Percentiles rank a stretch among this genome's conserved stretches.
phyloP scores from a whole-genome alignment of 2,329 filamentous ascomycete genomes.

The Capronia epimyces region DNA sequence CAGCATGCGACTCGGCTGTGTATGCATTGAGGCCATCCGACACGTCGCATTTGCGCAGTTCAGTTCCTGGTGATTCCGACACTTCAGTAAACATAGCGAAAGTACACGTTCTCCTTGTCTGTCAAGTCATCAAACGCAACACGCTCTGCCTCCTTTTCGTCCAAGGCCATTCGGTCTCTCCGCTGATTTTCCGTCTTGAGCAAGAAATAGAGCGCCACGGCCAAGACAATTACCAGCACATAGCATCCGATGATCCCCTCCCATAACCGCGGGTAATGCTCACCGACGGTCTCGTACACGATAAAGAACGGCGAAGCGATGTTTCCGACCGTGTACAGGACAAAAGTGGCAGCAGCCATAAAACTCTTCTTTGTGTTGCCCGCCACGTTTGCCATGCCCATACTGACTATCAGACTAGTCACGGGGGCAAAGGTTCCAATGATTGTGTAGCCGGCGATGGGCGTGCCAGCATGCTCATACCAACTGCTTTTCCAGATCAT shows the following conservation, averaged over 20 bases:
- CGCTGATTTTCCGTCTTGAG: conserved; percentile 55
- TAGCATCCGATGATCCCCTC: conserved; percentile 62
- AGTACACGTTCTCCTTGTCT: conserved; percentile 63
- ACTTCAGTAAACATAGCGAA: conserved; percentile 52
- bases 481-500: conserved; percentile 67
- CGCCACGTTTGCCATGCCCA: conserved; percentile 64
- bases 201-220: conserved; percentile 53
- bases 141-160: conserved; percentile 59
- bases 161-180: conserved; percentile 45
- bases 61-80: too few relatives aligned
- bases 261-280: conserved; percentile 69
- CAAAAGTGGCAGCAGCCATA: conserved; percentile 68
- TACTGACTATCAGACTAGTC: conserved; percentile 55
- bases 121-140: conserved; percentile 64
- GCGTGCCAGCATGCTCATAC: conserved; percentile 59
- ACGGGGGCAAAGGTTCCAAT: conserved; percentile 69
- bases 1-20: too few relatives aligned
- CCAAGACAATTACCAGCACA: conserved; percentile 59
- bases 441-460: conserved; percentile 65
- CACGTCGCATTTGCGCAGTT: too few relatives aligned
- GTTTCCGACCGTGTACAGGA: conserved; percentile 70
- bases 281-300: conserved; percentile 56
- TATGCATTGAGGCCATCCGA: too few relatives aligned
- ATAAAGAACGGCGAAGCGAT: conserved; percentile 71
- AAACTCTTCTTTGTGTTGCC: conserved; percentile 74